Conservation (phyloP, 371 early-diverging fungal genomes). For the Coemansia sp. region DNA sequence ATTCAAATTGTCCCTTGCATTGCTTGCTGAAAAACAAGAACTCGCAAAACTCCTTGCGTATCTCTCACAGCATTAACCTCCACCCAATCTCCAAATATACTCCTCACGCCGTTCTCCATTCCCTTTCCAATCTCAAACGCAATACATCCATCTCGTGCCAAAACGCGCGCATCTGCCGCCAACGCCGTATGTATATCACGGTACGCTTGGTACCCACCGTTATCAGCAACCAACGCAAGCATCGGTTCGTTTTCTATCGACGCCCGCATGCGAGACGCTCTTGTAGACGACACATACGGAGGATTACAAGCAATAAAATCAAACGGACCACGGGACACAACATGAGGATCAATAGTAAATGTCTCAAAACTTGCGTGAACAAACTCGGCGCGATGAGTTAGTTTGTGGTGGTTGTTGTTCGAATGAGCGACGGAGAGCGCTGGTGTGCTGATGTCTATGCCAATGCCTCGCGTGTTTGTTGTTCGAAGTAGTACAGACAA, state of each 20-base stretch:
- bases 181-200: slow-evolving; percentile 54
- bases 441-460: slow-evolving; percentile 63
- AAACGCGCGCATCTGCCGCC: slow-evolving; percentile 23
- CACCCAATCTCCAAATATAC: slow-evolving; percentile 57
- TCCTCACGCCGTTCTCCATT: slow-evolving; percentile 59
- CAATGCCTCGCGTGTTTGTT: slow-evolving; percentile 54
- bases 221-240: slow-evolving; percentile 64
- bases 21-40: slow-evolving; percentile 55
- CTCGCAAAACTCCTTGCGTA: slow-evolving; percentile 60
- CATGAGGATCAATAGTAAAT: slow-evolving; percentile 31
- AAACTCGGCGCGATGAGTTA: slow-evolving; percentile 48
- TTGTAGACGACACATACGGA: slow-evolving; percentile 62
- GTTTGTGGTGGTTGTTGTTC: slow-evolving; percentile 51
- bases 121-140: slow-evolving; percentile 70
- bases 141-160: slow-evolving; percentile 52
- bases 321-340: slow-evolving; percentile 44
- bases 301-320: slow-evolving; percentile 76
- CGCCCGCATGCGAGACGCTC: slow-evolving; percentile 41
- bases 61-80: slow-evolving; percentile 55
- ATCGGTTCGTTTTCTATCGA: slow-evolving; percentile 62
- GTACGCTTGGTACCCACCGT: slow-evolving; percentile 68
- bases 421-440: slow-evolving; percentile 60
- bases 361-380: slow-evolving; percentile 52
- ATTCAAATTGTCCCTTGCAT: too few species aligned
- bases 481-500: slow-evolving; percentile 57